Evolutionary conservation across 768 basidiomycete species (phyloP), one percentile per base, ranked within the genome.

Genomic region (Phylloporus arenicola): DNA sequence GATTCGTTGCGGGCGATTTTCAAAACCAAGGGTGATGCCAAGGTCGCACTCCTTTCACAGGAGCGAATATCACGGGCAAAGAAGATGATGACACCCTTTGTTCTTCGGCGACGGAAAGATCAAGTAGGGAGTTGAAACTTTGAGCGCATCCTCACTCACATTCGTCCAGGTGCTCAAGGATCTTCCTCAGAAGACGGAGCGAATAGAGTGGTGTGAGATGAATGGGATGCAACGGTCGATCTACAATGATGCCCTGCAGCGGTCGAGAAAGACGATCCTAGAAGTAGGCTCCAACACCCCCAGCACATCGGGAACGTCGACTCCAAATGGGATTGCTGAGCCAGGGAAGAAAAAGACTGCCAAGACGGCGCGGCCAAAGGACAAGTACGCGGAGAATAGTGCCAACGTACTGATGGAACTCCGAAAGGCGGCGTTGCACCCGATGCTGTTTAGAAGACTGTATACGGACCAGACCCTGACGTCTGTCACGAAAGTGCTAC

Each of bases 61-160:
- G 88, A 94, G 64, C 88, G 96, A 44, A 89, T 97, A 20, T 92
- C 90, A 17, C 75, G 94, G 54, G 96, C 96, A 6, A 95, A 97
- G 72, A 92, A 92, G 67, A 97, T 99, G 93, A 92, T 99, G 88
- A 96, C 92, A 7, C 96, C 96, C 0, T 99, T 99, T 66, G 94
- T 98, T 20, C 76, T 99, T 17, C 86, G 96, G n/a, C 81, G 96
- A 51, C 81, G 94, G 59, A 99, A 99, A 70, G 92, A 94, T 60
- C 93, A 96, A 72, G 89, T 82, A 60, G 43, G 73, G 53, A 31
- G 3, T n/a, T 12, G 2, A 25, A 44, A n/a, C 7, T 16, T 22
- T 9, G 44, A 45, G 20, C 25, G n/a, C 29, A 7, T n/a, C 14
- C 22, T 34, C 20, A n/a, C 43, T 57, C 19, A 65, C 20, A 19